Evolutionary conservation across 805 yeast species (phyloP), one percentile per base, ranked within the genome.

Genomic region (Candida glaebosa): DNA sequence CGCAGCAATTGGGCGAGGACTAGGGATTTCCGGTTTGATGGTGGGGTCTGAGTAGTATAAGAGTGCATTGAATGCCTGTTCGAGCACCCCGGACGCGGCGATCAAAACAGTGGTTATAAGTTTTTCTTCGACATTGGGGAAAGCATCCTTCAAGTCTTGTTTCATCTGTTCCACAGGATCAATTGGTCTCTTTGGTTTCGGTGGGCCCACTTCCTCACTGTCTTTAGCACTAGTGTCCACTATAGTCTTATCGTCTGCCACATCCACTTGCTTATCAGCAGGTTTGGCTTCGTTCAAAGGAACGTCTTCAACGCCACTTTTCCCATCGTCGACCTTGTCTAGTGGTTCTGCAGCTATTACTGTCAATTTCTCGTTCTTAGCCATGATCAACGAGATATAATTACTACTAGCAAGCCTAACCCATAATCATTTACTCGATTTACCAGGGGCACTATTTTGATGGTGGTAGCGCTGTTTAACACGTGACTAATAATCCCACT

Each of bases 21-120:
- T 49, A 20, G 78, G 79, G 36, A 77, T 68, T 46, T 75, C 78
- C 10, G 82, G 79, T 46, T 73, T 73, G 45, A 72, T 71, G 3
- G 71, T 58, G 7, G 91, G 91, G 61, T 90, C 96, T 14, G 87
- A 81, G 41, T 87, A 65, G 51, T 77, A 87, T 45, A 91, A 69
- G 53, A 90, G 68, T 0, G 96, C 97, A 60, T 84, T 85, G 69
- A 91, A 91, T 1, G 96, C 95, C 1, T 86, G 82, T 52, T 88
- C 96, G 34, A 87, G 59, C 37, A 76, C 71, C 20, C 95, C 96
- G 37, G 75, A 78, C 15, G 95, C 80, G 2, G 98, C 98, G 57
- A 93, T 86, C 42, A 90, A 69, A 1, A 87, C 82, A 20, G 95
- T 89, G 41, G 81, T 79, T 47, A 87, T 71, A 52, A 81, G 77